phyloP scores from a whole-genome alignment of 2,329 filamentous ascomycete species.

The Monilinia fructigena region DNA sequence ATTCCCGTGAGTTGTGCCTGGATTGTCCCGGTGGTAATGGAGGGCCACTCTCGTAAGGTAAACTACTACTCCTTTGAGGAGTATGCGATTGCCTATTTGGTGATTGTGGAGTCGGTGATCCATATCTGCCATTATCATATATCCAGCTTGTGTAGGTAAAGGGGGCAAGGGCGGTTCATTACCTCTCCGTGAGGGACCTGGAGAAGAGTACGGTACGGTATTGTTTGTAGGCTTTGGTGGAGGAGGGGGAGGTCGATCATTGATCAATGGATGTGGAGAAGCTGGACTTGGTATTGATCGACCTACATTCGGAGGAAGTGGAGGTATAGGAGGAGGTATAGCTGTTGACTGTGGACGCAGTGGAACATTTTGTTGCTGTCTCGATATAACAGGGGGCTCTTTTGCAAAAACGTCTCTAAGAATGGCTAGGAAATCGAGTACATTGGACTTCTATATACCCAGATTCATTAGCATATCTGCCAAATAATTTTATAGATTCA shows the following conservation, averaged over 20 bases:
- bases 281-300: slow-evolving; percentile 45
- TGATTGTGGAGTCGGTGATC: slow-evolving; percentile 29
- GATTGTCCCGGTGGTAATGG: slow-evolving; percentile 38
- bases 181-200: slow-evolving; percentile 29
- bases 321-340: slow-evolving; percentile 67
- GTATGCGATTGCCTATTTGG: slow-evolving; percentile 29
- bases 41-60: slow-evolving; percentile 37
- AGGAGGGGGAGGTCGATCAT: slow-evolving; percentile 36
- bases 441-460: slow-evolving; percentile 68
- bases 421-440: slow-evolving; percentile 79
- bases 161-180: slow-evolving; percentile 40
- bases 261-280: slow-evolving; percentile 39
- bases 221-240: slow-evolving; percentile 37
- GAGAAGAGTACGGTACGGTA: slow-evolving; percentile 26
- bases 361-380: slow-evolving; percentile 54
- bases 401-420: slow-evolving; percentile 87
- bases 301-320: slow-evolving; percentile 64
- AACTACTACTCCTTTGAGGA: slow-evolving; percentile 39
- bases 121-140: slow-evolving; percentile 32
- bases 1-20: slow-evolving; percentile 29
- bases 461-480: slow-evolving; percentile 2
- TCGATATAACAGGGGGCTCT: slow-evolving; percentile 85
- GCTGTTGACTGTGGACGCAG: slow-evolving; percentile 41
- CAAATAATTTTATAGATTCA: slow-evolving; percentile 5
- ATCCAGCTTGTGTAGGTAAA: slow-evolving; percentile 32